Percentiles rank a stretch among this genome's conserved stretches.
Conservation (phyloP, 192 early-diverging fungal species). For the Coemansia sp. region DNA sequence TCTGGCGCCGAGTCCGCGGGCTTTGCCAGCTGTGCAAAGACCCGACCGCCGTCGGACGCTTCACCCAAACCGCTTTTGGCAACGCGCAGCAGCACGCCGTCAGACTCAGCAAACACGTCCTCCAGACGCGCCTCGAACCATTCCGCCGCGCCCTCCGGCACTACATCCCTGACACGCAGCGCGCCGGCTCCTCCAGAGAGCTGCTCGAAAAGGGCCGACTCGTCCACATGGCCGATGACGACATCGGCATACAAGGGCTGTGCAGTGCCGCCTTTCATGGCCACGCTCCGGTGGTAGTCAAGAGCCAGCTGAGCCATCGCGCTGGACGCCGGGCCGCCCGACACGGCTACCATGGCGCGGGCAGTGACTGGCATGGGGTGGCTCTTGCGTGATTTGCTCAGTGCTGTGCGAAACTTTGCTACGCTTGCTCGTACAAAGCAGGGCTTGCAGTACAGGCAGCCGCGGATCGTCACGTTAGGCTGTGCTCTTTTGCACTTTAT, state of each 20-base stretch:
- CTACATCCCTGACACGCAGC: slow-evolving; percentile 43
- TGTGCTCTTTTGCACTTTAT: slow-evolving; percentile 73
- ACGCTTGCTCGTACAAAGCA: slow-evolving; percentile 70
- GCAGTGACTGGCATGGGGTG: slow-evolving; percentile 21
- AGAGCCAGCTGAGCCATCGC: slow-evolving; percentile 62
- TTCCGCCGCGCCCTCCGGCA: slow-evolving; percentile 40
- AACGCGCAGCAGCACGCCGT: slow-evolving; percentile 14
- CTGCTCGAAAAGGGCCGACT: slow-evolving; percentile 53
- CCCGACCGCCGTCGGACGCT: slow-evolving; percentile 3
- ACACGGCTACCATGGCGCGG: slow-evolving; percentile 76
- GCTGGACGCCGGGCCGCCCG: slow-evolving; percentile 81
- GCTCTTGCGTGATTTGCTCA: slow-evolving; percentile 53
- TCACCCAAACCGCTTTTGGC: slow-evolving; percentile 12
- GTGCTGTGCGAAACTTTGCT: slow-evolving; percentile 64
- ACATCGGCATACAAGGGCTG: slow-evolving; percentile 58
- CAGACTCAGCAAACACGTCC: slow-evolving; percentile 54
- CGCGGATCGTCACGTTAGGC: slow-evolving; percentile 64
- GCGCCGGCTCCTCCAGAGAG: slow-evolving; percentile 27
- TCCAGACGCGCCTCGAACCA: slow-evolving; percentile 58
- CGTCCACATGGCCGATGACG: slow-evolving; percentile 77
- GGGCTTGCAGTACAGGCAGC: slow-evolving; percentile 75
- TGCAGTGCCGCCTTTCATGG: slow-evolving; percentile 54
- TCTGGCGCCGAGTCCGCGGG: neutral
- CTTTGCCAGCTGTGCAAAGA: slow-evolving; percentile 18
- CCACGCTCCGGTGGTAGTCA: slow-evolving; percentile 54